Evolutionary conservation across 2,329 filamentous ascomycete genomes (phyloP).

Genomic region (Rutstroemia sp.): DNA sequence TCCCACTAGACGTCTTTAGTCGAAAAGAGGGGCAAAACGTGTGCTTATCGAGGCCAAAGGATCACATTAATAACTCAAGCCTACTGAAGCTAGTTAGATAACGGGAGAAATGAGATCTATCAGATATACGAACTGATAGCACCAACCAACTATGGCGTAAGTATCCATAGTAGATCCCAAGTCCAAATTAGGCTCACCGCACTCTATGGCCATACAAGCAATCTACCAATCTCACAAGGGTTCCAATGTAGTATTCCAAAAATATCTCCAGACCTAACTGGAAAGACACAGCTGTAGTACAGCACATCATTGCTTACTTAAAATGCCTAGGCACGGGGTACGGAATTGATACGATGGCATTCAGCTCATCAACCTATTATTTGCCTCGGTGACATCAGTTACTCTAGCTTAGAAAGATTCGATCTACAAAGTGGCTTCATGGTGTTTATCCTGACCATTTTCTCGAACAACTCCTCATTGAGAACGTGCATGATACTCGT

Average conservation of each 20-base stretch:
- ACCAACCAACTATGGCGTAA: neutral
- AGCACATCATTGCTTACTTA: neutral
- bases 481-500: neutral
- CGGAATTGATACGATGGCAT: neutral
- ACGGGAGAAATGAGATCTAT: neutral
- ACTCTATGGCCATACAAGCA: neutral
- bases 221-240: neutral
- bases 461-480: neutral
- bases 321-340: neutral
- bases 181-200: neutral
- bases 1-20: neutral
- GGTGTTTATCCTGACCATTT: neutral
- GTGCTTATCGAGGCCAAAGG: conserved; percentile 1
- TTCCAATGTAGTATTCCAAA: neutral
- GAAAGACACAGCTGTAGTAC: neutral
- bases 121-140: neutral
- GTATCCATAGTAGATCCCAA: neutral
- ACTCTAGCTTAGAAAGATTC: neutral
- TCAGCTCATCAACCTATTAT: conserved; percentile 1
- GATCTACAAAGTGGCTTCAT: conserved; percentile 1
- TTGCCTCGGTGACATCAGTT: conserved; percentile 3
- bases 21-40: neutral
- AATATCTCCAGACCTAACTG: neutral
- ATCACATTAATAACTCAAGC: neutral
- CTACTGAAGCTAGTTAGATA: neutral